Evolutionary conservation across 2,329 filamentous ascomycete genomes (phyloP).

Genomic region (Kalmusia sp.): DNA sequence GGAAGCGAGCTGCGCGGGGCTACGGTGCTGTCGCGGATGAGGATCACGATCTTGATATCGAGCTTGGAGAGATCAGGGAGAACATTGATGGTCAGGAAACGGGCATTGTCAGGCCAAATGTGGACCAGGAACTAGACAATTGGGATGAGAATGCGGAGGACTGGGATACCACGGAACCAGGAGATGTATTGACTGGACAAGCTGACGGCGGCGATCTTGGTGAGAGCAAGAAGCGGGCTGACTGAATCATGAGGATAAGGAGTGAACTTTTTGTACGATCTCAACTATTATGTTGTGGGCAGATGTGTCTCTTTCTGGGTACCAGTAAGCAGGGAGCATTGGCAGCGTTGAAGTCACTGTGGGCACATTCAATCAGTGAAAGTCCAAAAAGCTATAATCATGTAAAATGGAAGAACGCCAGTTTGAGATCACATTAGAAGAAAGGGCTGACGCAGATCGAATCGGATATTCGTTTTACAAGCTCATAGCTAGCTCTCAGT

Average conservation of each 20-base stretch:
- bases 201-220: slow-evolving; percentile 34
- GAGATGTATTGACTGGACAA: slow-evolving; percentile 35
- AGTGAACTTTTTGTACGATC: slow-evolving; percentile 15
- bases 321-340: not conserved
- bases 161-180: slow-evolving; percentile 66
- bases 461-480: slow-evolving; percentile 46
- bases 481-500: slow-evolving; percentile 43
- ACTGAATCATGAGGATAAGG: slow-evolving; percentile 37
- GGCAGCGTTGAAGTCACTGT: too few relatives aligned
- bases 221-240: slow-evolving; percentile 51
- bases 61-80: slow-evolving; percentile 74
- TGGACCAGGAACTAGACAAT: slow-evolving; percentile 88
- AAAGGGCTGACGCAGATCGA: slow-evolving; percentile 35
- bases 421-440: not conserved
- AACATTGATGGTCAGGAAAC: slow-evolving; percentile 65
- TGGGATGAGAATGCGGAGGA: slow-evolving; percentile 88
- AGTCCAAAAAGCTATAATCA: not conserved
- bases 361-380: not conserved
- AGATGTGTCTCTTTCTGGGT: not conserved
- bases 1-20: slow-evolving; percentile 75
- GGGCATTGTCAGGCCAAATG: slow-evolving; percentile 59
- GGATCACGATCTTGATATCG: slow-evolving; percentile 66
- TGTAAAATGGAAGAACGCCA: not conserved
- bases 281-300: slow-evolving; percentile 11
- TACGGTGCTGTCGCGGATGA: slow-evolving; percentile 75